These are phyloP conservation scores for Trifolium pratense DNA, from an alignment of 306 rosid species.

Conservation along the genomic window DNA sequence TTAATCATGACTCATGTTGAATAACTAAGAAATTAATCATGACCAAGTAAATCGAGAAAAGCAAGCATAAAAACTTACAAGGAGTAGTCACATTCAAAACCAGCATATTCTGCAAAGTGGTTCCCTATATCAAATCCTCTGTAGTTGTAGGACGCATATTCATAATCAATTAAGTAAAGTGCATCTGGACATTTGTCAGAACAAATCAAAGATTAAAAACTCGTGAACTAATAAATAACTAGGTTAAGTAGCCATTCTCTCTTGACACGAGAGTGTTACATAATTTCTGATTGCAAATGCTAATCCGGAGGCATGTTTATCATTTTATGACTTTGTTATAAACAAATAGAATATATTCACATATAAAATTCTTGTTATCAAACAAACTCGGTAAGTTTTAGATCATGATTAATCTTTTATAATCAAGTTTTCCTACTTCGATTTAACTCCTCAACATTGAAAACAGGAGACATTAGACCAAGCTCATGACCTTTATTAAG, in stretches of 20 bases:
- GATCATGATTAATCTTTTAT: conserved; percentile 25
- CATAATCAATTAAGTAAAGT: conserved; percentile 90
- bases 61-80: conserved; percentile 56
- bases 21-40: conserved; percentile 36
- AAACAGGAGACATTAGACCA: conserved; percentile 14
- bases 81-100: conserved; percentile 84
- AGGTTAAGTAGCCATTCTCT: conserved; percentile 30
- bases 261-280: conserved; percentile 31
- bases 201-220: conserved; percentile 33
- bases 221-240: conserved; percentile 28
- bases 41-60: conserved; percentile 6
- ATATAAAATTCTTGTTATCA: conserved; percentile 25
- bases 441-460: conserved; percentile 19
- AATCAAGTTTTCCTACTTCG: conserved; percentile 18
- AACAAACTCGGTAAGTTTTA: neutral
- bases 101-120: conserved; percentile 93
- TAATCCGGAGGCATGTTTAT: conserved; percentile 18
- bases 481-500: conserved; percentile 3
- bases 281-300: conserved; percentile 21
- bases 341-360: conserved; percentile 38
- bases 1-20: too few relatives aligned
- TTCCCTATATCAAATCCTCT: conserved; percentile 96
- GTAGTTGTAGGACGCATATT: conserved; percentile 93
- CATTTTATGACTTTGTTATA: conserved; percentile 15
- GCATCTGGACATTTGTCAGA: conserved; percentile 63